Evolutionary conservation across 139 green algal genomes (phyloP).

Genomic region (Zygnema cylindricum): DNA sequence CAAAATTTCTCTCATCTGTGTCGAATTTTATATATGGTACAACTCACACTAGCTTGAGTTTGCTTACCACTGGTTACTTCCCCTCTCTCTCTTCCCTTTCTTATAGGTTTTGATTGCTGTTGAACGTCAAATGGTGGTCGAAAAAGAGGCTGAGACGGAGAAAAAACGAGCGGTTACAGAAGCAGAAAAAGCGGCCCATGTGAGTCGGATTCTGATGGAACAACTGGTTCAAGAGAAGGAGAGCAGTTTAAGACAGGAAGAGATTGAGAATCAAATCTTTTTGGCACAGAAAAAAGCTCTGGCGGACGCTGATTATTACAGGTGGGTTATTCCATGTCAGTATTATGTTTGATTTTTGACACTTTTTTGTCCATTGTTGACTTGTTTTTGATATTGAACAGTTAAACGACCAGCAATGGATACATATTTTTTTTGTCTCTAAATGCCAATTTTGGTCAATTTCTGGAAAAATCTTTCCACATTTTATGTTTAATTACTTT

Average conservation of each 20-base stretch:
- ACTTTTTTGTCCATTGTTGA: no score
- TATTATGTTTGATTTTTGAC: no score
- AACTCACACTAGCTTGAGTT: no score
- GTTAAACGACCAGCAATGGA: no score
- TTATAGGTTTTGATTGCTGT: conserved; percentile 63
- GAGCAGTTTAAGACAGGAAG: conserved; percentile 48
- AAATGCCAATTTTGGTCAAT: no score
- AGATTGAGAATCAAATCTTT: conserved; percentile 69
- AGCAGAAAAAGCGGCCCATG: conserved; percentile 67
- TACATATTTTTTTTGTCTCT: no score
- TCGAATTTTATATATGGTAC: no score
- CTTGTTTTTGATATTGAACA: no score
- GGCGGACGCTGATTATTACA: conserved; percentile 65
- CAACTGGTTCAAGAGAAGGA: conserved; percentile 67
- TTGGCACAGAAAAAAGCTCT: conserved; percentile 52
- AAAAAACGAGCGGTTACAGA: conserved; percentile 60
- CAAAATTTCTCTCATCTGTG: no score
- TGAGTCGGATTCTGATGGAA: conserved; percentile 63
- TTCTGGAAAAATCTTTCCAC: no score
- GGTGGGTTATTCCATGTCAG: conserved; percentile 34
- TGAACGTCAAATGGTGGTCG: conserved; percentile 65
- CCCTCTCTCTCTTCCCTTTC: background rate
- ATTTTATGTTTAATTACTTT: no score
- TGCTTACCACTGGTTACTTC: background rate
- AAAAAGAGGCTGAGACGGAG: conserved; percentile 68